Evolutionary conservation across 495 filamentous ascomycete genomes (phyloP).

Genomic region (Neurospora pannonica): DNA sequence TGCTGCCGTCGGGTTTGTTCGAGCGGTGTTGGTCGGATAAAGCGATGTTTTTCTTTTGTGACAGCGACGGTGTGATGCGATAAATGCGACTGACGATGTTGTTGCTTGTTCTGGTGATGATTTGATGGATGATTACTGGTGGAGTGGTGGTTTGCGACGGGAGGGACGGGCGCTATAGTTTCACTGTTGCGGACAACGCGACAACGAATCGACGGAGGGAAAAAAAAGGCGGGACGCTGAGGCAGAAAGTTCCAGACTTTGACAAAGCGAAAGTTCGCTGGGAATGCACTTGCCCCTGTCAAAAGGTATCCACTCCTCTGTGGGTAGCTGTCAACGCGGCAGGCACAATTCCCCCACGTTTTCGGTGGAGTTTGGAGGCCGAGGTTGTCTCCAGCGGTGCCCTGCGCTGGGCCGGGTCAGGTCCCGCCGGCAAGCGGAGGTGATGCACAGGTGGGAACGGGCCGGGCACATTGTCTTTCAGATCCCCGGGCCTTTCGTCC

Average conservation of each 20-base stretch:
- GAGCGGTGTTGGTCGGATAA: no score
- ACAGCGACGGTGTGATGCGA: not conserved
- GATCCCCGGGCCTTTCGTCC: not conserved
- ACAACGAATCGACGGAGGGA: not conserved
- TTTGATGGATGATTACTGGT: not conserved
- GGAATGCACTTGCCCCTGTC: not conserved
- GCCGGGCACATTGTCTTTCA: not conserved
- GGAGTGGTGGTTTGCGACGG: not conserved
- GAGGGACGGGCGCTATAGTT: not conserved
- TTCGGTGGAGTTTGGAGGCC: not conserved
- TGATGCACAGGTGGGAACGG: not conserved
- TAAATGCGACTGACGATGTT: not conserved
- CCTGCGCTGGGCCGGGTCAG: not conserved
- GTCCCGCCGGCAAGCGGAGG: not conserved
- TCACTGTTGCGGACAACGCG: not conserved
- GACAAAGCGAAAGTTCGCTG: no score
- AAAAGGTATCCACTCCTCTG: not conserved
- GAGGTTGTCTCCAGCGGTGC: not conserved
- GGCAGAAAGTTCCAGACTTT: not conserved
- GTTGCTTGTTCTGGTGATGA: not conserved
- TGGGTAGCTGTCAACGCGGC: not conserved
- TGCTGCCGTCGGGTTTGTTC: not conserved
- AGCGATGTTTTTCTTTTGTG: no score
- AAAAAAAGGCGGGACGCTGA: slow-evolving; percentile 11
- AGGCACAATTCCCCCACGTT: not conserved